phyloP scores from a whole-genome alignment of 495 filamentous ascomycete genomes.

The Hypoxylon cercidicola region DNA sequence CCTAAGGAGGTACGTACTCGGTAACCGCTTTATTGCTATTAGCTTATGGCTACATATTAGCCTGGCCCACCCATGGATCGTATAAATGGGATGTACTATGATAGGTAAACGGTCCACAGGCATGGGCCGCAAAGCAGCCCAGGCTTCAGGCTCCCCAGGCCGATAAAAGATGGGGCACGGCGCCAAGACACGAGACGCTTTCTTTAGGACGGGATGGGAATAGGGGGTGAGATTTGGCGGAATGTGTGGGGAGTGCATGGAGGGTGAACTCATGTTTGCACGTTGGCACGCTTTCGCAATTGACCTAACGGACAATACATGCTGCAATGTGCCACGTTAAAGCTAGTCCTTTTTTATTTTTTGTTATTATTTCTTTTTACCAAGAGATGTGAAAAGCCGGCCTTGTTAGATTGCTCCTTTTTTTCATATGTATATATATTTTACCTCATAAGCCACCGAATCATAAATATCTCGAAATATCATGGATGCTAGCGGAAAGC shows the following conservation, averaged over 20 bases:
- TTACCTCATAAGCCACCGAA: not conserved
- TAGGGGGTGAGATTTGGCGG: conserved; percentile 40
- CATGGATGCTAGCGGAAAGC: not conserved
- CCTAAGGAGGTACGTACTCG: conserved; percentile 5
- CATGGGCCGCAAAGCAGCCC: conserved; percentile 33
- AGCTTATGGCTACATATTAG: no score
- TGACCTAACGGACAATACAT: conserved; percentile 3
- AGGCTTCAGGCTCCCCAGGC: conserved; percentile 31
- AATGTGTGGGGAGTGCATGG: conserved; percentile 42
- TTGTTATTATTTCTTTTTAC: conserved; percentile 1
- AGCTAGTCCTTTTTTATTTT: conserved; percentile 17
- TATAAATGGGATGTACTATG: no score
- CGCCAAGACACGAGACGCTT: conserved; percentile 43
- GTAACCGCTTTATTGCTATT: conserved; percentile 42
- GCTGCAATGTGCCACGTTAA: conserved; percentile 8
- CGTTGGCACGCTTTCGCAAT: conserved; percentile 21
- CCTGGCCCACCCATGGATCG: conserved; percentile 10
- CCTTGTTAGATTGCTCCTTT: conserved; percentile 8
- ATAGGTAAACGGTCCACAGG: conserved; percentile 22
- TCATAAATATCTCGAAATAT: conserved; percentile 1
- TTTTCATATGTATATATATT: not conserved
- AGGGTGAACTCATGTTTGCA: conserved; percentile 37
- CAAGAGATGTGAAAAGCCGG: conserved; percentile 1
- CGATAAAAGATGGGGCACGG: conserved; percentile 37
- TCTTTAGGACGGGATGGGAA: conserved; percentile 29